Base-by-base conservation (phyloP, 176 grass and related monocot genomes). In the Aegilops sharonensis region DNA sequence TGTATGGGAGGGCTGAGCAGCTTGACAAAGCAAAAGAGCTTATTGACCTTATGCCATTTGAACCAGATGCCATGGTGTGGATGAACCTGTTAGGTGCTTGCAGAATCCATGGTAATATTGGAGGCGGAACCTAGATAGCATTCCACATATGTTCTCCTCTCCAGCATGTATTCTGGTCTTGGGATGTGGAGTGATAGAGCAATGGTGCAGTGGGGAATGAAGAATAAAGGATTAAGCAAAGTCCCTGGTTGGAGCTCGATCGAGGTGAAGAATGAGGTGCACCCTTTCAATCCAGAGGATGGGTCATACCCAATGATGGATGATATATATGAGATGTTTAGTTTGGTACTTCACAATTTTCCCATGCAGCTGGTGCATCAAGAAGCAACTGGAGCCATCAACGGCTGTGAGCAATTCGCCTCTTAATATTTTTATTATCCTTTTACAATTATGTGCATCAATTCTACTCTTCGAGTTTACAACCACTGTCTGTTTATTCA, bases 211-310 rank as follows among this genome's bases (percentile, higher is more conserved):
- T 92, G 29, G 68, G 77, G 52, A 39, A 95, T 95, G 93, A 95
- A 85, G 67, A 75, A 76, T 12, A 90, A 80, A 79, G 86, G 90
- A 47, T 78, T 95, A 77, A 92, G 34, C 34, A 95, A 95, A 83
- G 84, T 92, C 29, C 93, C 90, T 52, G 93, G 91, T 73, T 92
- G 91, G 90, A 92, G 93, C 75, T 95, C 91, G 93, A 92, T 95
- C 4, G 88, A 95, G 86, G 72, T 91, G 65, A 89, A 81, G n/a
- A 89, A 91, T 27, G 75, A 91, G 72, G 81, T 91, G 65, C 91
- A 92, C 77, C 92, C 86, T 32, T 95, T 91, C 54, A 95, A 89
- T 73, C 88, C 93, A 7, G 86, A 92, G 35, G 93, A 95, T 78
- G 89, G 77, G 62, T 85, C 81, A 1, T 88, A 95, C 72, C 78